Conservation (phyloP, 345 rosid species). For the Citrus unshiu region DNA sequence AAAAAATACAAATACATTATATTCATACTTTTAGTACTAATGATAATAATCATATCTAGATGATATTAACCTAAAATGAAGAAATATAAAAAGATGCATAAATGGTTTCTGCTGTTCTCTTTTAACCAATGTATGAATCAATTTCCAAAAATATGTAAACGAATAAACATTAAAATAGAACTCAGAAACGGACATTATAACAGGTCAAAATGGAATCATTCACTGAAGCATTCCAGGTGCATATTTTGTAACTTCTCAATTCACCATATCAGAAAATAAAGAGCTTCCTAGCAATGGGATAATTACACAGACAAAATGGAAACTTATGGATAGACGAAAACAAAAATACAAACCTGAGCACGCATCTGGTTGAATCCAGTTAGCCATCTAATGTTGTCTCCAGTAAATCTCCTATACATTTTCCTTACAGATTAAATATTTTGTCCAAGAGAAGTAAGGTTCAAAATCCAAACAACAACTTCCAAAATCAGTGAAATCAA, state of each 20-base stretch:
- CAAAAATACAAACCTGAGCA: slow-evolving; percentile 57
- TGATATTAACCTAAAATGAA: neutral
- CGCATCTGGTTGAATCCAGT: slow-evolving; percentile 95
- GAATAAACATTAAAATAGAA: neutral
- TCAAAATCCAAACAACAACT: too few species aligned
- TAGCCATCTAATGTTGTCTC: too few species aligned
- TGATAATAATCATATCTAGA: neutral
- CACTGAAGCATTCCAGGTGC: neutral
- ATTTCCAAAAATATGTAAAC: neutral
- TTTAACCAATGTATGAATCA: neutral
- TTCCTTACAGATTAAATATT: too few species aligned
- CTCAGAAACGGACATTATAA: neutral
- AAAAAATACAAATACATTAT: too few species aligned
- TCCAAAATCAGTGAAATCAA: too few species aligned
- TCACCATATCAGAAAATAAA: neutral
- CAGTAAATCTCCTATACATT: too few species aligned
- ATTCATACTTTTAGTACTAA: neutral
- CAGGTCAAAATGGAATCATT: neutral
- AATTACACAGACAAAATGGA: neutral
- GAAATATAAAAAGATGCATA: neutral
- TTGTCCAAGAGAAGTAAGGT: too few species aligned
- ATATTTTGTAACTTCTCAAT: neutral
- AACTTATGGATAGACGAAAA: neutral
- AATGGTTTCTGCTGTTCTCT: neutral
- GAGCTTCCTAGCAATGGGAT: neutral